Base-by-base conservation (phyloP, 495 filamentous ascomycete genomes). In the Aspergillus ostianus region DNA sequence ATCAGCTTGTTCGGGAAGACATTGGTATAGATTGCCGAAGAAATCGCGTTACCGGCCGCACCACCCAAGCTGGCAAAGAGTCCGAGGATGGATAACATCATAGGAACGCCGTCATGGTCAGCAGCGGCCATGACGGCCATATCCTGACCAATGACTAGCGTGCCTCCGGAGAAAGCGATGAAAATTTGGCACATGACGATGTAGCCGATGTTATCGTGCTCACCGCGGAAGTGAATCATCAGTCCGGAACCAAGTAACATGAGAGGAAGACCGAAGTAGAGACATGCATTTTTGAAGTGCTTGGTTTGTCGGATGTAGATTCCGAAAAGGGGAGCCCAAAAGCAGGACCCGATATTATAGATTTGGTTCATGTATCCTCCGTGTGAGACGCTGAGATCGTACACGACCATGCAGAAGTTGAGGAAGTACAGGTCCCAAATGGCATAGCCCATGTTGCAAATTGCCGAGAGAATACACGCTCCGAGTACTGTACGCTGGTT, bases 101-200 rank as follows among this genome's bases (percentile, higher is more conserved):
- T 84, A 23, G 90, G 88, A 19, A 92, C 81, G 50, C 88, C 78
- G 53, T 90, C 81, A 2, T 81, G 73, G 20, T 73, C 73, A 4
- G 84, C 80, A 4, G 82, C 84, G 0, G 89, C 86, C 87, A 92
- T 89, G 70, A 85, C 84, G 5, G 88, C 88, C 70, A 92, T 88
- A 60, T 92, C 84, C 62, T 88, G 80, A 49, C 77, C 80, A 65
- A 92, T 88, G 55, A 91, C 73, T 5, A 87, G 65, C 3, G 81
- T 85, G 30, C 85, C 85, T 15, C 87, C 88, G 12, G 79, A 77
- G 53, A 93, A 84, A 29, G 89, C 85, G 63, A 92, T 90, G 73
- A 91, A 87, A 68, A 92, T 89, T 70, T 92, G 87, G 63, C 83
- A 87, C 85, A 91, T 89, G 70, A 91, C 75, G 23, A 92, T 73